A percentile compares a stretch with the other conserved stretches of the same genome.
Evolutionary conservation across 2,329 filamentous ascomycete species (phyloP).

Genomic region (Sclerotinia borealis): DNA sequence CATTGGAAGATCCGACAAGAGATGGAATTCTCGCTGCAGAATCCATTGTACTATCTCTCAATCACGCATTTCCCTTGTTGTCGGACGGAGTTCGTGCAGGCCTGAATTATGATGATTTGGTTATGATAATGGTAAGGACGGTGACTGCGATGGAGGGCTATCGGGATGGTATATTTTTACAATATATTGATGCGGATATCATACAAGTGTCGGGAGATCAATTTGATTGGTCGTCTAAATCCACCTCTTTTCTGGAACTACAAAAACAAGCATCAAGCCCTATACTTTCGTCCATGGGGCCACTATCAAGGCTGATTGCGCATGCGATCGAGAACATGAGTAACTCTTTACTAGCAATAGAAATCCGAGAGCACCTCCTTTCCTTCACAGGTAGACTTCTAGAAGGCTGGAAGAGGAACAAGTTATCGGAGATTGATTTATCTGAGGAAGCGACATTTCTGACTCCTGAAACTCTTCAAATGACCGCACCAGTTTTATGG

Average conservation of each 20-base stretch:
- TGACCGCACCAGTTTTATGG: conserved; percentile 58
- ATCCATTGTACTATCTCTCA: conserved; percentile 54
- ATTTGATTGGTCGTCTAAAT: conserved; percentile 54
- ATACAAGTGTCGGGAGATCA: conserved; percentile 42
- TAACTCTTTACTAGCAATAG: conserved; percentile 38
- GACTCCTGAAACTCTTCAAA: conserved; percentile 49
- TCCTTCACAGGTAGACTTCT: conserved; percentile 41
- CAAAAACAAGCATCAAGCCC: conserved; percentile 50
- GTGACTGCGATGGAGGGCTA: conserved; percentile 57
- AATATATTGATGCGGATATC: conserved; percentile 56
- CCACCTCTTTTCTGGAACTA: conserved; percentile 51
- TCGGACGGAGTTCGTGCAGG: conserved; percentile 45
- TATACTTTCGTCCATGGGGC: conserved; percentile 54
- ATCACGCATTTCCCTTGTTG: conserved; percentile 56
- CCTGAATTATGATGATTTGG: conserved; percentile 52
- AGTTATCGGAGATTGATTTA: conserved; percentile 58
- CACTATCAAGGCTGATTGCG: conserved; percentile 55
- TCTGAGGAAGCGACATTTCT: conserved; percentile 54
- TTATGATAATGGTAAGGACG: conserved; percentile 51
- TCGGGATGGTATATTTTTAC: conserved; percentile 58
- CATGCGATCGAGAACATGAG: conserved; percentile 53
- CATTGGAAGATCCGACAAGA: conserved; percentile 46
- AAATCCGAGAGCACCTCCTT: conserved; percentile 47
- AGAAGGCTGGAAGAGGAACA: conserved; percentile 62
- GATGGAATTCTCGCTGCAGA: conserved; percentile 44